Percentiles rank a stretch among this genome's conserved stretches.
These are phyloP conservation scores for Lepraria neglecta DNA, from an alignment of 495 filamentous ascomycete genomes.

Conservation along the genomic window DNA sequence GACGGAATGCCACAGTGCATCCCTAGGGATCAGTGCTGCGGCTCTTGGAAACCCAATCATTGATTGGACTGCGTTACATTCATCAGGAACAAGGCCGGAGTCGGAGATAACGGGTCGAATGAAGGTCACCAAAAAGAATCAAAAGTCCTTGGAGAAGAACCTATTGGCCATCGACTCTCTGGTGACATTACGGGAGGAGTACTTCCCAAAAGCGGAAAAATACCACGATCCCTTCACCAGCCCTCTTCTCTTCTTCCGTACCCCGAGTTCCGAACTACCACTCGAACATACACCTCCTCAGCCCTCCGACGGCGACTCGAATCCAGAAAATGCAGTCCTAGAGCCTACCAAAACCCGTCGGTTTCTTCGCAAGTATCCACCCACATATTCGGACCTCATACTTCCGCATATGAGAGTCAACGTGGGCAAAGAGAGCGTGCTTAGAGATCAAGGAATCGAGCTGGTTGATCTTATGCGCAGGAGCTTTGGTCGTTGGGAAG, in stretches of 20 bases:
- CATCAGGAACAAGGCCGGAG: background rate
- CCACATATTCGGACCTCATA: slow-evolving; percentile 18
- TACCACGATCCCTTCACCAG: slow-evolving; percentile 57
- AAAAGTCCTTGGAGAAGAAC: background rate
- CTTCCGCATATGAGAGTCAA: slow-evolving; percentile 23
- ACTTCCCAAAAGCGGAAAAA: slow-evolving; percentile 44
- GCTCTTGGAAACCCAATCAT: slow-evolving; percentile 38
- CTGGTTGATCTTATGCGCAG: slow-evolving; percentile 21
- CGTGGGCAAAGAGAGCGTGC: slow-evolving; percentile 18
- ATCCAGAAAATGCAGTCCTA: background rate
- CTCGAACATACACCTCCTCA: background rate
- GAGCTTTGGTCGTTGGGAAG: slow-evolving; percentile 13
- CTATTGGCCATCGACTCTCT: background rate
- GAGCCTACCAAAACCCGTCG: slow-evolving; percentile 13
- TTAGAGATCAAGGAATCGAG: slow-evolving; percentile 24
- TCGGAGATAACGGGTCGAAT: background rate
- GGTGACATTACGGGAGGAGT: slow-evolving; percentile 29
- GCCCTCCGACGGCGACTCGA: background rate
- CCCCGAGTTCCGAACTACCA: slow-evolving; percentile 40
- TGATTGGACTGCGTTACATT: slow-evolving; percentile 34
- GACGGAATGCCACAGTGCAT: slow-evolving; percentile 45
- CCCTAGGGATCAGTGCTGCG: slow-evolving; percentile 33
- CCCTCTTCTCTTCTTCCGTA: slow-evolving; percentile 52
- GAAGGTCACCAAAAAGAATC: background rate
- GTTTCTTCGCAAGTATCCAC: slow-evolving; percentile 24